Conservation (phyloP, 805 yeast genomes). For the Yamadazyma tumulicola region DNA sequence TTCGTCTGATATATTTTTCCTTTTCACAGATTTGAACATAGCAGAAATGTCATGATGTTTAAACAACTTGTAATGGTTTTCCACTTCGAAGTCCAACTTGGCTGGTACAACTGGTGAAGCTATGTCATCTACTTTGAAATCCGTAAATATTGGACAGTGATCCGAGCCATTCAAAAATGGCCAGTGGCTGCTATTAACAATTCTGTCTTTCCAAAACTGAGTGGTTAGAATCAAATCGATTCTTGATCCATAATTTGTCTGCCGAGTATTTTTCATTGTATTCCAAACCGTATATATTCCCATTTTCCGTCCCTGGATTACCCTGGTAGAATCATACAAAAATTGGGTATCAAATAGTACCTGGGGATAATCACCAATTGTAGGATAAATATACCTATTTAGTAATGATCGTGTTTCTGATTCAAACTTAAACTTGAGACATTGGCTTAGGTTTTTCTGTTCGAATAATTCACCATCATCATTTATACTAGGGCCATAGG, state of each 20-base stretch:
- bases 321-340: conserved; percentile 58
- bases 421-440: conserved; percentile 33
- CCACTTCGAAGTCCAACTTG: conserved; percentile 52
- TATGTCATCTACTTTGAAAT: conserved; percentile 33
- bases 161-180: conserved; percentile 80
- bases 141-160: conserved; percentile 88
- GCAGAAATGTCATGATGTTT: conserved; percentile 31
- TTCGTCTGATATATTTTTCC: conserved; percentile 10
- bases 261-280: conserved; percentile 68
- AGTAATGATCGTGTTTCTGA: conserved; percentile 26
- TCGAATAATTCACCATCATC: conserved; percentile 12
- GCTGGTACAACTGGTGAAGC: background rate
- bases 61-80: conserved; percentile 38
- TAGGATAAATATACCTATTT: conserved; percentile 24
- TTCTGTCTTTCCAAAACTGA: conserved; percentile 24
- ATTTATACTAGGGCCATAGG: too few species aligned
- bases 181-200: conserved; percentile 54
- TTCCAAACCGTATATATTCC: conserved; percentile 93
- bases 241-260: conserved; percentile 82
- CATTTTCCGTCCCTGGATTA: conserved; percentile 50
- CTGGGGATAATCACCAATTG: conserved; percentile 9
- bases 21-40: conserved; percentile 19
- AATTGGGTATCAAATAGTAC: conserved; percentile 19
- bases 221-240: conserved; percentile 72
- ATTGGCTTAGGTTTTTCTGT: conserved; percentile 13